These are phyloP conservation scores for Fusarium humuli DNA, from an alignment of 2,329 filamentous ascomycete species.

Conservation along the genomic window DNA sequence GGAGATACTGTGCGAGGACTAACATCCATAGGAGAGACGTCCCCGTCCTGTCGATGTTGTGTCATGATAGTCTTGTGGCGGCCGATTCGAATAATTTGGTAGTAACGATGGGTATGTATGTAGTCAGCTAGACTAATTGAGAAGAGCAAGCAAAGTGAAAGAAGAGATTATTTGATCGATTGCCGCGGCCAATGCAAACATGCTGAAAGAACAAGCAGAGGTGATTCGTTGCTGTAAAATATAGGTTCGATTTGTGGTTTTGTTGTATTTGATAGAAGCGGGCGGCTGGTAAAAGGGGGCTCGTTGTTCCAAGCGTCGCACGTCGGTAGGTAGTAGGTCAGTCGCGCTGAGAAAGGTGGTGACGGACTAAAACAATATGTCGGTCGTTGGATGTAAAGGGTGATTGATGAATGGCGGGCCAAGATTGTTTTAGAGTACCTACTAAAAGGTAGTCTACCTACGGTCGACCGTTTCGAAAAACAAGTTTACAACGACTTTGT, in stretches of 20 bases:
- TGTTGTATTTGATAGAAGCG: slow-evolving; percentile 11
- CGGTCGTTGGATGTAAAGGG: slow-evolving; percentile 5
- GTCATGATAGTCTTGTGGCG: slow-evolving; percentile 38
- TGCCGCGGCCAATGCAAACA: slow-evolving; percentile 31
- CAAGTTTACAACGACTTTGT: slow-evolving; percentile 9
- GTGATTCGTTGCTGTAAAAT: slow-evolving; percentile 8
- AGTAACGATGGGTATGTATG: background rate
- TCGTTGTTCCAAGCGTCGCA: slow-evolving; percentile 30
- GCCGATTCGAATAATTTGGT: slow-evolving; percentile 10
- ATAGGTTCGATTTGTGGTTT: slow-evolving; percentile 3
- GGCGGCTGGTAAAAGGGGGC: slow-evolving; percentile 34
- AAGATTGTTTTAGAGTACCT: background rate
- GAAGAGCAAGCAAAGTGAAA: slow-evolving; percentile 13
- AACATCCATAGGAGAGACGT: slow-evolving; percentile 38
- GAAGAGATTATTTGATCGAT: slow-evolving; percentile 30
- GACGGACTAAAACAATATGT: slow-evolving; percentile 34
- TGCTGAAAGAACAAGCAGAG: slow-evolving; percentile 35
- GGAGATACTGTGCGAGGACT: slow-evolving; percentile 39
- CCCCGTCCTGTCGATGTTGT: slow-evolving; percentile 37
- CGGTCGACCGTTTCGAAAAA: background rate
- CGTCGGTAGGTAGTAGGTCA: slow-evolving; percentile 16
- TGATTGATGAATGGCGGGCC: slow-evolving; percentile 11
- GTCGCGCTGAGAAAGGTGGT: slow-evolving; percentile 25
- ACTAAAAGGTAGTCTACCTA: background rate
- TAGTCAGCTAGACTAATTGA: slow-evolving; percentile 21